These are phyloP conservation scores for Physaria fendleri DNA, from an alignment of 345 rosid genomes.

Conservation along the genomic window DNA sequence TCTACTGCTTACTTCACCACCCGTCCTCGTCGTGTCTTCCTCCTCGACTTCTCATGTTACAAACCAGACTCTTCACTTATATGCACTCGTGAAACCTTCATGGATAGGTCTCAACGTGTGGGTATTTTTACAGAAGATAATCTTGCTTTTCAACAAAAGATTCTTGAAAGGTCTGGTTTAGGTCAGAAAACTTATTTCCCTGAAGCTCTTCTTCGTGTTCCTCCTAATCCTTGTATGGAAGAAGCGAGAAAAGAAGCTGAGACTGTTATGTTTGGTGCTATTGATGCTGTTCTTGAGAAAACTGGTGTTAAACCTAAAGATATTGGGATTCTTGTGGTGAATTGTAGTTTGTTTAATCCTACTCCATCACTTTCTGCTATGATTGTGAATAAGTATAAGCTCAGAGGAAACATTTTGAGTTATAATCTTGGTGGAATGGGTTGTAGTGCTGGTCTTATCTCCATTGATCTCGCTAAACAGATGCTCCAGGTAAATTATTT, in stretches of 20 bases:
- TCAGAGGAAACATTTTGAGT: constrained; percentile 39
- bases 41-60: constrained; percentile 71
- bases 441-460: constrained; percentile 50
- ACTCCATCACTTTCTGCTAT: constrained; percentile 44
- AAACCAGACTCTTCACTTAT: constrained; percentile 50
- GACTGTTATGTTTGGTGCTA: constrained; percentile 42
- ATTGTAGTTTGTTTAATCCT: constrained; percentile 46
- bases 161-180: constrained; percentile 67
- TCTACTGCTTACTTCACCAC: constrained; percentile 65
- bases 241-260: constrained; percentile 47
- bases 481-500: constrained; percentile 40
- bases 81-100: constrained; percentile 56
- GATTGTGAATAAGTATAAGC: constrained; percentile 44
- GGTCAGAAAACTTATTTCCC: constrained; percentile 77
- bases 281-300: constrained; percentile 40
- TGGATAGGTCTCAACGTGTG: constrained; percentile 40
- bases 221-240: constrained; percentile 35
- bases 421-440: constrained; percentile 63
- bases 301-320: constrained; percentile 42
- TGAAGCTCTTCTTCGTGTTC: constrained; percentile 46
- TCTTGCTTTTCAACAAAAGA: constrained; percentile 70
- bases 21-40: constrained; percentile 61
- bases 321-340: constrained; percentile 44
- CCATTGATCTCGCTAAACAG: constrained; percentile 54
- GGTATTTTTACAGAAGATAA: constrained; percentile 55